Base-by-base conservation (phyloP, 345 rosid genomes). In the Excoecaria agallocha region DNA sequence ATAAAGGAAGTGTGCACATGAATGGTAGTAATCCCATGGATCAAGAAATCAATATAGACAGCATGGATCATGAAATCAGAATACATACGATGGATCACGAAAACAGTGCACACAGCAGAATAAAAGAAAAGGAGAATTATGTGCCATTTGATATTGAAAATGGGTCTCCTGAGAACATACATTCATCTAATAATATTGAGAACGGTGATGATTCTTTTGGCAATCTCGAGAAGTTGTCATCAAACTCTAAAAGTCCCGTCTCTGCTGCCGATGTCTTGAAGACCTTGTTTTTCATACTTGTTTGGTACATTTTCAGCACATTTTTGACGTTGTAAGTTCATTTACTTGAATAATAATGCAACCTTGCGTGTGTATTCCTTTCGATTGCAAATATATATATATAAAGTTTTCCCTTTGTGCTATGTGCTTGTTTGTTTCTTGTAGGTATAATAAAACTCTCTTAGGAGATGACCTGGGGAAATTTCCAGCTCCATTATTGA, bases 241-340 rank as follows among this genome's bases (percentile, higher is more conserved):
- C 63, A 73, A 82, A 46, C 15, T 24, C 66, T 30, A 48, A 71
- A 25, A 71, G 80, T 74, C 72, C 65, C 66, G 52, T 91, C 61
- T 88, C 93, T 79, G 65, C 84, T n/a, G 85, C 89, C 38, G 97
- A 91, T 78, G 89, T 95, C 70, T 84, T 91, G 77, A 95, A 91
- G 83, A 95, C 98, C 64, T 77, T 95, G 76, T 93, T 93, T 86
- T 86, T 95, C 76, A 91, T 95, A 75, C 96, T 95, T 84, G 90
- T 93, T 69, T 95, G 99, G 99, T 95, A 93, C 86, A 90, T 94
- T 58, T 95, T 91, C 87, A 95, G 99, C 90, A 95, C 99, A 56
- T 89, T 95, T 87, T 88, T 95, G 90, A 93, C 99, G 43, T 75
- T 95, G 99, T 95, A 85, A 93, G 99, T 89, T 77, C 71, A 61